Conservation (phyloP, 768 basidiomycete species). For the Myochromella boudieri region DNA sequence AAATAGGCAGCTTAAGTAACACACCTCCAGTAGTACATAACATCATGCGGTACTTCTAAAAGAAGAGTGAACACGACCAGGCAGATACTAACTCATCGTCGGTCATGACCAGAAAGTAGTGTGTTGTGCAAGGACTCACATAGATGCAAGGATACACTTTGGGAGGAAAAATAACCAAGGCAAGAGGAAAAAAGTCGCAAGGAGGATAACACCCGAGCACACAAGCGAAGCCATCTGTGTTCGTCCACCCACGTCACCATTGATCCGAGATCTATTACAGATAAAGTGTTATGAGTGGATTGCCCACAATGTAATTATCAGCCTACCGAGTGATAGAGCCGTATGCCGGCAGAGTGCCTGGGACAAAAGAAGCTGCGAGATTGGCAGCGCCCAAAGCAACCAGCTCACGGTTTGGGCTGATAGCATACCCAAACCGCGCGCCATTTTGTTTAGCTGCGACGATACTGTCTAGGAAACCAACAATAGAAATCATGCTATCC, state of each 20-base stretch:
- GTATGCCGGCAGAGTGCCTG: constrained; percentile 89
- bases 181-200: constrained; percentile 88
- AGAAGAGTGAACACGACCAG: constrained; percentile 85
- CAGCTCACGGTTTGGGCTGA: constrained; percentile 92
- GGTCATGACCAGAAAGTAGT: neutral
- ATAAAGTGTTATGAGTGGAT: neutral
- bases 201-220: constrained; percentile 69
- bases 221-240: constrained; percentile 89
- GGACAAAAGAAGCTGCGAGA: constrained; percentile 74
- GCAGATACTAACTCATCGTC: constrained; percentile 57
- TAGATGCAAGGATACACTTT: constrained; percentile 84
- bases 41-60: constrained; percentile 83
- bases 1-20: constrained; percentile 18
- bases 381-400: constrained; percentile 91
- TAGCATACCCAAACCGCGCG: constrained; percentile 80
- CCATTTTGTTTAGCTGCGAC: constrained; percentile 94
- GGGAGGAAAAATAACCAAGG: constrained; percentile 86
- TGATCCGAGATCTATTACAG: constrained; percentile 71
- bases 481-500: constrained; percentile 68
- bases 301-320: neutral
- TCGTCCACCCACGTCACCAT: constrained; percentile 83
- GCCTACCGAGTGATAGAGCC: constrained; percentile 87
- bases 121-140: constrained; percentile 51
- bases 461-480: constrained; percentile 93
- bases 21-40: constrained; percentile 81